Evolutionary conservation across 2,329 filamentous ascomycete genomes (phyloP).

Genomic region (Hypoxylon sp.): DNA sequence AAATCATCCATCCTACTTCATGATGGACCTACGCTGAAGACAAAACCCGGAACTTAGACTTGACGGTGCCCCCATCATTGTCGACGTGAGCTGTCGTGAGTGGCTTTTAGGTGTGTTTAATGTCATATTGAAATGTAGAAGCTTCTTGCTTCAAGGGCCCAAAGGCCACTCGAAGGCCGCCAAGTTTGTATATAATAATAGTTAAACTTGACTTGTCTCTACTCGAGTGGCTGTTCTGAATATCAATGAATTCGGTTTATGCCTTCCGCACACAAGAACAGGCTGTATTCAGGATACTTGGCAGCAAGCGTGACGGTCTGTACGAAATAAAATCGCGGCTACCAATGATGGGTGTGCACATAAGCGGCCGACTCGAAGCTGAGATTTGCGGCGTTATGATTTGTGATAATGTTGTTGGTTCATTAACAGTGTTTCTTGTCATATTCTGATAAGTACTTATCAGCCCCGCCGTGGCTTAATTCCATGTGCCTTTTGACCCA

Average conservation of each 20-base stretch:
- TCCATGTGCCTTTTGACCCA: slow-evolving; percentile 1
- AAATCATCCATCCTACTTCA: background rate
- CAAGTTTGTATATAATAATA: background rate
- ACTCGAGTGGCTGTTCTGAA: background rate
- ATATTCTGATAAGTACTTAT: slow-evolving; percentile 15
- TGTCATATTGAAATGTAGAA: background rate
- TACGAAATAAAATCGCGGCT: background rate
- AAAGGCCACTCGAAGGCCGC: background rate
- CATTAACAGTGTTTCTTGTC: slow-evolving; percentile 11
- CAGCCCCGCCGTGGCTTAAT: slow-evolving; percentile 19
- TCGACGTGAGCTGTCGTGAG: background rate
- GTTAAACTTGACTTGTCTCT: background rate
- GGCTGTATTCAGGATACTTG: background rate
- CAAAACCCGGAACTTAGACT: background rate
- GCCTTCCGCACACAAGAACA: background rate
- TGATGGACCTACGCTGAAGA: background rate
- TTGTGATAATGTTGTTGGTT: slow-evolving; percentile 15
- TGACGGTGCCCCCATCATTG: background rate
- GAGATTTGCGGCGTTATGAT: background rate
- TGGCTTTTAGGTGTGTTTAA: background rate
- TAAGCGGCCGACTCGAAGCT: background rate
- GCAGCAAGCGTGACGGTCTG: background rate
- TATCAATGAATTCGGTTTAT: background rate
- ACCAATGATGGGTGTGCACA: background rate
- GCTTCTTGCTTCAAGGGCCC: background rate